Evolutionary conservation across 2,329 filamentous ascomycete genomes (phyloP).

Genomic region (Aspergillus piperis): DNA sequence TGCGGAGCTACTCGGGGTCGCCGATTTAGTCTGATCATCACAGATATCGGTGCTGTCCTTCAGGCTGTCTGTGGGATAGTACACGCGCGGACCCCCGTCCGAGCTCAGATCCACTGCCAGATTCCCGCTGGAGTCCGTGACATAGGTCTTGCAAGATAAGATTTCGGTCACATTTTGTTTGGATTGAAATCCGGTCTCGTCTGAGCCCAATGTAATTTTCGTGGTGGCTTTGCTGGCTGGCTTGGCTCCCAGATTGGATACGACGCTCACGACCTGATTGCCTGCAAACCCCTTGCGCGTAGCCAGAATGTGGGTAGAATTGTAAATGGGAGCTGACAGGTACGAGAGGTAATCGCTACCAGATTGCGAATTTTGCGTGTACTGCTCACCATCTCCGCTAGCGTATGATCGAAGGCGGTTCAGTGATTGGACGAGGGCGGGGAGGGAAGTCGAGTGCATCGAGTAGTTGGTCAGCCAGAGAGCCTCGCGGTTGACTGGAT

Average conservation of each 20-base stretch:
- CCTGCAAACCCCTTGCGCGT: slow-evolving; percentile 46
- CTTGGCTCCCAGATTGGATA: slow-evolving; percentile 43
- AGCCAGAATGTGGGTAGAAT: slow-evolving; percentile 45
- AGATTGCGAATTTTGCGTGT: not conserved
- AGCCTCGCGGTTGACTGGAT: slow-evolving; percentile 56
- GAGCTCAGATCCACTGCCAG: slow-evolving; percentile 8
- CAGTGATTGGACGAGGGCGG: slow-evolving; percentile 37
- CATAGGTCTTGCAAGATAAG: slow-evolving; percentile 2
- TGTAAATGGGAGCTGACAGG: slow-evolving; percentile 38
- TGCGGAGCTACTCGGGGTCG: not conserved
- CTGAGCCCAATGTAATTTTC: slow-evolving; percentile 1
- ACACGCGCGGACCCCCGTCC: slow-evolving; percentile 8
- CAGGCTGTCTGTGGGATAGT: slow-evolving; percentile 8
- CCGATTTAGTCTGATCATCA: not conserved
- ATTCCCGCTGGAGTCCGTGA: slow-evolving; percentile 4
- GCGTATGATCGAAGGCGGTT: slow-evolving; percentile 30
- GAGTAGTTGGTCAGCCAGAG: slow-evolving; percentile 58
- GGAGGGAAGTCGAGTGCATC: slow-evolving; percentile 50
- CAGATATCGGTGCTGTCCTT: slow-evolving; percentile 3
- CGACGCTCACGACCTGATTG: slow-evolving; percentile 40
- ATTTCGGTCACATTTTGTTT: slow-evolving; percentile 7
- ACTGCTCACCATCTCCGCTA: slow-evolving; percentile 52
- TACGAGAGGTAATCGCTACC: slow-evolving; percentile 29
- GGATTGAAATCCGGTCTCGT: slow-evolving; percentile 4
- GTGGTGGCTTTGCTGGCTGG: slow-evolving; percentile 7